Conservation (phyloP, 768 basidiomycete genomes). For the Boletus patriciae region DNA sequence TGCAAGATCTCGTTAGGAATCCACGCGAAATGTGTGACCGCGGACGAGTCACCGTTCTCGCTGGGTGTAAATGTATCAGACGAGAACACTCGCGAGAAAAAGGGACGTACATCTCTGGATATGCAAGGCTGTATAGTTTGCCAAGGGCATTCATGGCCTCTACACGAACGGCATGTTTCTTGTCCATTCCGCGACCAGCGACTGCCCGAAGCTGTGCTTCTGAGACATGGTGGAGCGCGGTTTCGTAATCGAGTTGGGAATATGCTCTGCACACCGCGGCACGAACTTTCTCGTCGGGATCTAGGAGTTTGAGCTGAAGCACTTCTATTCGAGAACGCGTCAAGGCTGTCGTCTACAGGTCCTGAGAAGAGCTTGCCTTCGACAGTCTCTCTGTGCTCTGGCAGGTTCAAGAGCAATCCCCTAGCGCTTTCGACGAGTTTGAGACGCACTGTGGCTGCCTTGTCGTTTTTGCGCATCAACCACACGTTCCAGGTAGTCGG, state of each 20-base stretch:
- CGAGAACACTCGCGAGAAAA: neutral
- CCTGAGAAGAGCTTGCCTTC: slow-evolving; percentile 55
- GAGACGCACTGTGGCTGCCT: slow-evolving; percentile 64
- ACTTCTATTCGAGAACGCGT: slow-evolving; percentile 43
- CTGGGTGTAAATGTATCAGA: slow-evolving; percentile 40
- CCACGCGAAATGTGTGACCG: slow-evolving; percentile 85
- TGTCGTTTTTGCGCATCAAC: slow-evolving; percentile 79
- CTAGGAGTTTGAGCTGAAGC: slow-evolving; percentile 64
- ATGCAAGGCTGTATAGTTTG: slow-evolving; percentile 77
- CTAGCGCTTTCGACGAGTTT: slow-evolving; percentile 73
- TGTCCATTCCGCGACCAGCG: slow-evolving; percentile 76
- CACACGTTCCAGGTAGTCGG: slow-evolving; percentile 84
- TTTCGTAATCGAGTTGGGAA: slow-evolving; percentile 86
- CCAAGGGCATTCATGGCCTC: slow-evolving; percentile 80
- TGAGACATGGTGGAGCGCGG: slow-evolving; percentile 77
- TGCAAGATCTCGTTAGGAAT: slow-evolving; percentile 78
- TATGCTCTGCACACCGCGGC: slow-evolving; percentile 81
- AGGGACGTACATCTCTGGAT: slow-evolving; percentile 78
- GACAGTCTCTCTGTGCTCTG: slow-evolving; percentile 66
- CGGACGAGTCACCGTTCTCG: slow-evolving; percentile 73
- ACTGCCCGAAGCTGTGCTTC: slow-evolving; percentile 59
- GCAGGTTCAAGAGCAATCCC: slow-evolving; percentile 60
- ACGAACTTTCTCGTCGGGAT: slow-evolving; percentile 91
- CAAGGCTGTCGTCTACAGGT: neutral
- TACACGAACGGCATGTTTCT: slow-evolving; percentile 68